Evolutionary conservation across 768 basidiomycete genomes (phyloP), one percentile per base, ranked within the genome.

Genomic region (Boletus sp.): DNA sequence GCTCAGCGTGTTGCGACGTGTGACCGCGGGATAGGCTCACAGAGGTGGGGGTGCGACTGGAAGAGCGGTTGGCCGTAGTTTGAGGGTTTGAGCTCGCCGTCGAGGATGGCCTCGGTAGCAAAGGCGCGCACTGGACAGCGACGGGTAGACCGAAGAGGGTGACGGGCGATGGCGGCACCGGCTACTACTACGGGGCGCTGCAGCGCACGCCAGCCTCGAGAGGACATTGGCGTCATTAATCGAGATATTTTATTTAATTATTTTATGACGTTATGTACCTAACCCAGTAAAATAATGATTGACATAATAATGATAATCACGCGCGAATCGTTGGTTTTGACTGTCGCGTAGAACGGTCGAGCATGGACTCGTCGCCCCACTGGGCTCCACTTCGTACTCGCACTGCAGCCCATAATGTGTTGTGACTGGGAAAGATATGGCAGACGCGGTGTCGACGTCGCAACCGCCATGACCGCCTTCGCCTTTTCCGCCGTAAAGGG

Each of bases 21-120:
- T 5, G 53, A 47, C 37, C n/a, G 21, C 11, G 34, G 48, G 23
- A 37, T 9, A 17, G 27, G 74, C 79, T 58, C 56, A 87, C 85
- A 60, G 29, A 97, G 81, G 71, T 96, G 91, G 1, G 93, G 87
- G 68, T 97, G 94, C 0, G 90, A 90, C 21, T 75, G 73, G 19
- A 77, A 79, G 11, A 87, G 75, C 0, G 94, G 92, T 67, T 96
- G 94, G 1, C 93, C 93, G 62, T 83, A 89, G 32, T 72, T 70
- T 7, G 91, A 84, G 3, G 92, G 92, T 70, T 93, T 94, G 41
- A 56, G 63, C 29, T 68, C 62, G 37, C 57, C 43, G 45, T 66
- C 64, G 38, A 66, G 13, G 39, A 17, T 23, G 9, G 58, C 67
- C 29, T 63, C 71, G 13, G 76, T 73, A n/a, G 75, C 74, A 59